A percentile compares a stretch with the other conserved stretches of the same genome.
Conservation (phyloP, 1,284 basidiomycete genomes). For the Moesziomyces sp. region DNA sequence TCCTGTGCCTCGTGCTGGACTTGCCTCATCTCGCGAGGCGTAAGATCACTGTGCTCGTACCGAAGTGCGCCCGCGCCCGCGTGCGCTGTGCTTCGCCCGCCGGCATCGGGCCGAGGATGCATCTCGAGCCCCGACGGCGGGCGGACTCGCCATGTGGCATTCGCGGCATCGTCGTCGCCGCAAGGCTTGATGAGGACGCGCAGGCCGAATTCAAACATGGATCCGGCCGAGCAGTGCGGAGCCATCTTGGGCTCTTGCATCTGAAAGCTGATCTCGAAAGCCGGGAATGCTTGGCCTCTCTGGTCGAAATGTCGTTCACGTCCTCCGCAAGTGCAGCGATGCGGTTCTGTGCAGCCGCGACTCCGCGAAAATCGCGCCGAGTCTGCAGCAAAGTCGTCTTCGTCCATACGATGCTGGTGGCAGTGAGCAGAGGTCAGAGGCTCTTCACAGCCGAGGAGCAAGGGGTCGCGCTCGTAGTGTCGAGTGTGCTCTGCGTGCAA, state of each 20-base stretch:
- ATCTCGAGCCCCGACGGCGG: neutral
- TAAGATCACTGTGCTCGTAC: slow-evolving; percentile 31
- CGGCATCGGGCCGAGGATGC: neutral
- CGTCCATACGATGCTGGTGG: too few relatives aligned
- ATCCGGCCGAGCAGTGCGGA: slow-evolving; percentile 4
- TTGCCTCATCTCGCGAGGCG: slow-evolving; percentile 11
- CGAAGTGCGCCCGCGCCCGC: neutral
- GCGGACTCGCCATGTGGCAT: neutral
- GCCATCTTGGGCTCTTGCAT: slow-evolving; percentile 19
- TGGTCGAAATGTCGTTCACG: neutral
- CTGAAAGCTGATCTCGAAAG: slow-evolving; percentile 38
- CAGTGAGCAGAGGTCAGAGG: too few relatives aligned
- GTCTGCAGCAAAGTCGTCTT: too few relatives aligned
- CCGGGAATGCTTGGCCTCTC: slow-evolving; percentile 1
- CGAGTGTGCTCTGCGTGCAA: too few relatives aligned
- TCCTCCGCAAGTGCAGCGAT: neutral
- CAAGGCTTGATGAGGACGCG: slow-evolving; percentile 19
- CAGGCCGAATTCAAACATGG: slow-evolving; percentile 29
- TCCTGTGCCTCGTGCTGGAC: slow-evolving; percentile 36
- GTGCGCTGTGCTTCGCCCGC: neutral
- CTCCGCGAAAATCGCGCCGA: too few relatives aligned
- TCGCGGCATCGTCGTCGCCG: neutral
- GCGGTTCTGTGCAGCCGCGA: too few relatives aligned
- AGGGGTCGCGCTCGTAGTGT: too few relatives aligned
- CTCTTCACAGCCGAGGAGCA: too few relatives aligned